Evolutionary conservation across 805 yeast species (phyloP).

Genomic region (Brettanomyces sp.): DNA sequence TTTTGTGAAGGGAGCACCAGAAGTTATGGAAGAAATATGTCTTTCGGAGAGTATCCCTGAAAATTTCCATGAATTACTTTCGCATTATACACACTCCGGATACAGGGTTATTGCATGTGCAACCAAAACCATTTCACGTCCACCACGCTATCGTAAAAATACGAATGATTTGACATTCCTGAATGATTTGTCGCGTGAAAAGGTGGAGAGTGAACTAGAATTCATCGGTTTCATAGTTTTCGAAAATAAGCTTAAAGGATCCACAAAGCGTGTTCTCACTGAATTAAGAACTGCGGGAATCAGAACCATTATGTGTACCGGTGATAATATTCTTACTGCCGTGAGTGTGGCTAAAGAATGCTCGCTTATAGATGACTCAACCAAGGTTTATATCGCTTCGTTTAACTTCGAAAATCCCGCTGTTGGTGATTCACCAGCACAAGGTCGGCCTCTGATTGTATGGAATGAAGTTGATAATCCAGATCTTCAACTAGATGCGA

Average conservation of each 20-base stretch:
- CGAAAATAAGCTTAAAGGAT: slow-evolving; percentile 77
- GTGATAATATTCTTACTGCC: slow-evolving; percentile 92
- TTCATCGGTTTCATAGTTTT: slow-evolving; percentile 87
- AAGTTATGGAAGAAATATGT: slow-evolving; percentile 77
- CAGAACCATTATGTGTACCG: slow-evolving; percentile 93
- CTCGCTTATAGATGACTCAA: slow-evolving; percentile 41
- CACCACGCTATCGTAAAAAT: slow-evolving; percentile 1
- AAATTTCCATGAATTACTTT: slow-evolving; percentile 63
- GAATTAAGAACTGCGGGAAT: slow-evolving; percentile 59
- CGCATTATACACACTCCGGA: slow-evolving; percentile 86
- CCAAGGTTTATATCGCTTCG: slow-evolving; percentile 53
- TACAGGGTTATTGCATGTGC: slow-evolving; percentile 95
- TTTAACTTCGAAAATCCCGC: slow-evolving; percentile 28
- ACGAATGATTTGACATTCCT: slow-evolving; percentile 37
- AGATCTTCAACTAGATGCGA: slow-evolving; percentile 47
- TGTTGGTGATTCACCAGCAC: slow-evolving; percentile 2
- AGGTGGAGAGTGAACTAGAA: slow-evolving; percentile 56
- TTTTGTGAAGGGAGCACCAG: slow-evolving; percentile 96
- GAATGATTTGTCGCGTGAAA: slow-evolving; percentile 46
- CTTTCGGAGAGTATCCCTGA: slow-evolving; percentile 59
- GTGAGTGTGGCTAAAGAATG: slow-evolving; percentile 88
- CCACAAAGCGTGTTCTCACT: slow-evolving; percentile 52
- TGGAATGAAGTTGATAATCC: slow-evolving; percentile 69
- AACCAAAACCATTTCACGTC: slow-evolving; percentile 30
- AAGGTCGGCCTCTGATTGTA: slow-evolving; percentile 24